A percentile compares a stretch with the other conserved stretches of the same genome.
These are phyloP conservation scores for Funneliformis geosporum DNA, from an alignment of 192 early-diverging fungal species.

Conservation along the genomic window DNA sequence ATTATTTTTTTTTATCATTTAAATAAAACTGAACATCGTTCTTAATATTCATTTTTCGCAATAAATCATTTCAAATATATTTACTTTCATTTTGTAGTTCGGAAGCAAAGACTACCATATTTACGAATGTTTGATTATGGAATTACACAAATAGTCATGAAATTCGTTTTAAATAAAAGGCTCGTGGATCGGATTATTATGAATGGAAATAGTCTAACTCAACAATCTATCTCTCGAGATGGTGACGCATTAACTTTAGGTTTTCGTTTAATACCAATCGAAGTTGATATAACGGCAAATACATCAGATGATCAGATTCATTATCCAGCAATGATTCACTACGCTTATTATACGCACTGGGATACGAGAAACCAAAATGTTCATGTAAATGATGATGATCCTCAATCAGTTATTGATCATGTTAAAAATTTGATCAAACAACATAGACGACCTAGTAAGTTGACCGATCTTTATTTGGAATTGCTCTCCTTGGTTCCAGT, in stretches of 20 bases:
- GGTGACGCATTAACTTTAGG: neutral
- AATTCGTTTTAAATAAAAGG: neutral
- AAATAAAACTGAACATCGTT: neutral
- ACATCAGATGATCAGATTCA: neutral
- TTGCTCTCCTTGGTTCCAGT: neutral
- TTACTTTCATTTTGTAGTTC: neutral
- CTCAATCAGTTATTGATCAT: neutral
- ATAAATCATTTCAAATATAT: neutral
- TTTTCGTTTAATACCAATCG: neutral
- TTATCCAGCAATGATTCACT: neutral
- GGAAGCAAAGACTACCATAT: slow-evolving; percentile 14
- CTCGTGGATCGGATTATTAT: neutral
- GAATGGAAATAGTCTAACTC: neutral
- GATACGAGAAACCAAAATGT: neutral
- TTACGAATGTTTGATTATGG: neutral
- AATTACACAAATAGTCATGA: neutral
- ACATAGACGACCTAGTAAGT: neutral
- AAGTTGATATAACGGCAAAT: neutral
- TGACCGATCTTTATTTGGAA: slow-evolving; percentile 7
- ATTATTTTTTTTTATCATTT: slow-evolving; percentile 12
- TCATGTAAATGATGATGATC: slow-evolving; percentile 11
- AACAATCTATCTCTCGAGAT: neutral
- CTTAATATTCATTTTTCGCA: too few relatives aligned
- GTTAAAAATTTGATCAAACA: neutral
- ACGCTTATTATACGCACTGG: neutral